phyloP scores from a whole-genome alignment of 305 asterid genomes.

The Fraxinus baroniana region DNA sequence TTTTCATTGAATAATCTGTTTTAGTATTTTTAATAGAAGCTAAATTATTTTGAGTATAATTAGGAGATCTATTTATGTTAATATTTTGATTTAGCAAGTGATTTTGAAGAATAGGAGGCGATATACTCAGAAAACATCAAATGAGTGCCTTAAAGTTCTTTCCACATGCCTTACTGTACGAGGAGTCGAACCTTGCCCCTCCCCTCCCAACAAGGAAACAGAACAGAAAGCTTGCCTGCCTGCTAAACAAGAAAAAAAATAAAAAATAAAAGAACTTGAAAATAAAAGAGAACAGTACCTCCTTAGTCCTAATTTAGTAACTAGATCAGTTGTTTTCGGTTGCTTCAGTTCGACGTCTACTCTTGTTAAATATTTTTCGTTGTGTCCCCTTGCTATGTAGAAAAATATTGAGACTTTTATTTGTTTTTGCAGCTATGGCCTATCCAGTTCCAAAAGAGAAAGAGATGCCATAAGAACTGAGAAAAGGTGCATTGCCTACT shows the following conservation, averaged over 20 bases:
- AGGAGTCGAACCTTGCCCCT: neutral
- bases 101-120: neutral
- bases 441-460: slow-evolving; percentile 62
- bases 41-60: neutral
- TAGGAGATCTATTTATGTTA: neutral
- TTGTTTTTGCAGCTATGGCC: slow-evolving; percentile 59
- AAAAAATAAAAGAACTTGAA: neutral
- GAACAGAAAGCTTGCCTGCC: neutral
- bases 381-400: neutral
- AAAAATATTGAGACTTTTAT: slow-evolving; percentile 21
- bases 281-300: neutral
- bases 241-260: neutral
- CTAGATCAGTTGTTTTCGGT: neutral
- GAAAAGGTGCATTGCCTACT: slow-evolving; percentile 46
- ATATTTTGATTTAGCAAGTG: neutral
- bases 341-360: neutral
- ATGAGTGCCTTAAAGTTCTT: neutral
- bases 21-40: neutral
- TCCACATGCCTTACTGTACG: neutral
- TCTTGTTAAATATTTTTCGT: neutral
- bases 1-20: neutral
- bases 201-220: neutral
- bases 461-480: slow-evolving; percentile 51
- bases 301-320: neutral
- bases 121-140: neutral